phyloP scores from a whole-genome alignment of 2,329 filamentous ascomycete genomes.

The Microsporum audouinii region DNA sequence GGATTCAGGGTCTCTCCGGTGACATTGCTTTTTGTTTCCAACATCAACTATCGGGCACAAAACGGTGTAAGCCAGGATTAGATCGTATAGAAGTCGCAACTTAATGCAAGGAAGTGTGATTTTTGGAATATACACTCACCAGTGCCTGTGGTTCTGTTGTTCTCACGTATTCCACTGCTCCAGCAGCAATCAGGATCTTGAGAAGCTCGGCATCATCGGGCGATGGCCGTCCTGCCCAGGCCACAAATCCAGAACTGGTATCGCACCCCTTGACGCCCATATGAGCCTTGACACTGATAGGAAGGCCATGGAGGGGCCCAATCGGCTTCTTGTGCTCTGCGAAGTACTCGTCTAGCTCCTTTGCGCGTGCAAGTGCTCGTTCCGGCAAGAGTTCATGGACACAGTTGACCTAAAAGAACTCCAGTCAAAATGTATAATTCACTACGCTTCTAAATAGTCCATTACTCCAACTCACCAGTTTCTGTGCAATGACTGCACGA shows the following conservation, averaged over 20 bases:
- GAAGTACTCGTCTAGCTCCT: constrained; percentile 37
- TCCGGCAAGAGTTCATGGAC: constrained; percentile 44
- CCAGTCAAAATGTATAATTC: background rate
- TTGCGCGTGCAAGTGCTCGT: constrained; percentile 38
- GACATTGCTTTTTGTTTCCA: constrained; percentile 50
- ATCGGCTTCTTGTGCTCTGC: constrained; percentile 30
- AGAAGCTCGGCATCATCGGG: constrained; percentile 9
- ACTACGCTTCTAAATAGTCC: background rate
- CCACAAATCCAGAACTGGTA: constrained; percentile 52
- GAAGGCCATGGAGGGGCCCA: constrained; percentile 53
- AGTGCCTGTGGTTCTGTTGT: constrained; percentile 54
- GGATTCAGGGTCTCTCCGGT: constrained; percentile 55
- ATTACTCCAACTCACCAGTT: constrained; percentile 30
- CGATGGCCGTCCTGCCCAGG: constrained; percentile 47
- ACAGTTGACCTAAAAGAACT: constrained; percentile 42
- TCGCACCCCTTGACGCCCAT: constrained; percentile 39
- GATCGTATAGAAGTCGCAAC: background rate
- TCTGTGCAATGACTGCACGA: constrained; percentile 44
- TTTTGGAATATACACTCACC: constrained; percentile 19
- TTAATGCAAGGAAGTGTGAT: background rate
- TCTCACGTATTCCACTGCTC: constrained; percentile 47
- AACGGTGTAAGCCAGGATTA: background rate
- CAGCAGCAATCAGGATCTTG: constrained; percentile 19
- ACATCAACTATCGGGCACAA: constrained; percentile 29
- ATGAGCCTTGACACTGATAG: constrained; percentile 44